These are phyloP conservation scores for Skeletonema potamos DNA, from an alignment of 108 stramenopile species.

Conservation along the genomic window DNA sequence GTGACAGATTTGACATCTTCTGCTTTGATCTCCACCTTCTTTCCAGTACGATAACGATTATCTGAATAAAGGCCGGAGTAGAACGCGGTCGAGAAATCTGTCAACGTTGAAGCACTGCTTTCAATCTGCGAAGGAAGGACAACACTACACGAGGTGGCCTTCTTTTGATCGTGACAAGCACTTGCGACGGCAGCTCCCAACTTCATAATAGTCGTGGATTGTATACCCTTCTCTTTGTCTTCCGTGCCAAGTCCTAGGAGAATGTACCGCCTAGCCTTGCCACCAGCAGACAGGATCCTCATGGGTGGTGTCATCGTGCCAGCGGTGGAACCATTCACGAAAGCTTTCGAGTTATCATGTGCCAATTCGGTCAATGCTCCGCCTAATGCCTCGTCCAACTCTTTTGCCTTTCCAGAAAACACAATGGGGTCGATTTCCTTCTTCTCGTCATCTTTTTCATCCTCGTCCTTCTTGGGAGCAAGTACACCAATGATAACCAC, in stretches of 20 bases:
- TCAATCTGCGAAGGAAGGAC: constrained; percentile 49
- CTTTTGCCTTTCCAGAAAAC: constrained; percentile 58
- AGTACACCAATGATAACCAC: constrained; percentile 72
- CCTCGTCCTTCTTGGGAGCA: constrained; percentile 39
- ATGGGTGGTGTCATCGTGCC: constrained; percentile 69
- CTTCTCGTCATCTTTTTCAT: constrained; percentile 42
- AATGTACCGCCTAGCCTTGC: constrained; percentile 54
- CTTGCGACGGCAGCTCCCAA: constrained; percentile 67
- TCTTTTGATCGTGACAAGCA: constrained; percentile 74
- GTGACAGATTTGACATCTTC: constrained; percentile 66
- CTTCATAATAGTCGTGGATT: constrained; percentile 45
- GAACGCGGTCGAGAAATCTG: constrained; percentile 65
- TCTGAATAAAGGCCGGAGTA: constrained; percentile 71
- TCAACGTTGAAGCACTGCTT: constrained; percentile 14
- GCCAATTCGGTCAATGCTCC: constrained; percentile 69
- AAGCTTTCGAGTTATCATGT: constrained; percentile 72
- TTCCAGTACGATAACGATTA: constrained; percentile 80
- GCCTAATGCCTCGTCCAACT: constrained; percentile 64
- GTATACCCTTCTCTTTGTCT: constrained; percentile 42
- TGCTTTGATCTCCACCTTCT: constrained; percentile 65
- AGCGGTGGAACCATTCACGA: constrained; percentile 75
- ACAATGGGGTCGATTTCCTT: constrained; percentile 46
- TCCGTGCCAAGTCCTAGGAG: constrained; percentile 68
- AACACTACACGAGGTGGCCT: constrained; percentile 52
- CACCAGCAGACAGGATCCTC: constrained; percentile 37